A percentile compares a stretch with the other conserved stretches of the same genome.
Conservation (phyloP, 2,329 filamentous ascomycete genomes). For the Didymosphaeria variabile region DNA sequence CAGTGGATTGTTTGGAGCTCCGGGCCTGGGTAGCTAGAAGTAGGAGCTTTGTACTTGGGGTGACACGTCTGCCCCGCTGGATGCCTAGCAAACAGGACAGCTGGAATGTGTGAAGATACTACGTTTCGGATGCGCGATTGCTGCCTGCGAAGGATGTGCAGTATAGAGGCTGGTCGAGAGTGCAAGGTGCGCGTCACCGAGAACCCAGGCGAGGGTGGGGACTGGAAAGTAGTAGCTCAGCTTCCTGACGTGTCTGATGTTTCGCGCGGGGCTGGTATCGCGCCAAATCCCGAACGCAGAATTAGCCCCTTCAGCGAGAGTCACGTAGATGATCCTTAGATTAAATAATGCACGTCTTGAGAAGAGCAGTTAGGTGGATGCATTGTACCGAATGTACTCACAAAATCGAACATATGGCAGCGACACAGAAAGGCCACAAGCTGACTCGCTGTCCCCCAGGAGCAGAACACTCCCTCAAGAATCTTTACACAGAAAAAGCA, state of each 20-base stretch:
- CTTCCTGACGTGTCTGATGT: slow-evolving; percentile 30
- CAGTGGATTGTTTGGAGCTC: slow-evolving; percentile 9
- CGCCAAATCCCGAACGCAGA: slow-evolving; percentile 16
- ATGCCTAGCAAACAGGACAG: slow-evolving; percentile 35
- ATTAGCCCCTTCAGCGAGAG: slow-evolving; percentile 2
- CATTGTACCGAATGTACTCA: neutral
- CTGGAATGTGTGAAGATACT: slow-evolving; percentile 17
- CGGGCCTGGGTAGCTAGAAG: slow-evolving; percentile 8
- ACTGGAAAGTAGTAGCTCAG: slow-evolving; percentile 3
- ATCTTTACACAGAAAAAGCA: neutral
- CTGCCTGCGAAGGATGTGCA: slow-evolving; percentile 2
- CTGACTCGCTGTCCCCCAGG: neutral
- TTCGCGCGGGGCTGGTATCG: slow-evolving; percentile 27
- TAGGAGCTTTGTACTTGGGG: slow-evolving; percentile 18
- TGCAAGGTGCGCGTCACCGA: neutral
- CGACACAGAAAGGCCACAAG: neutral
- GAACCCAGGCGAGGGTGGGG: slow-evolving; percentile 8
- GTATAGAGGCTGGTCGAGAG: neutral
- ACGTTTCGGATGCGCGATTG: slow-evolving; percentile 19
- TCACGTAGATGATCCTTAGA: slow-evolving; percentile 25
- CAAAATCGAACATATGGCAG: neutral
- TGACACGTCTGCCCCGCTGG: slow-evolving; percentile 31
- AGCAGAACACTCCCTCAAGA: neutral
- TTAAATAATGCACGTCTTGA: slow-evolving; percentile 16
- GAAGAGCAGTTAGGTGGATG: slow-evolving; percentile 8